Evolutionary conservation across 305 asterid species (phyloP).

Genomic region (Fraxinus dipetala): DNA sequence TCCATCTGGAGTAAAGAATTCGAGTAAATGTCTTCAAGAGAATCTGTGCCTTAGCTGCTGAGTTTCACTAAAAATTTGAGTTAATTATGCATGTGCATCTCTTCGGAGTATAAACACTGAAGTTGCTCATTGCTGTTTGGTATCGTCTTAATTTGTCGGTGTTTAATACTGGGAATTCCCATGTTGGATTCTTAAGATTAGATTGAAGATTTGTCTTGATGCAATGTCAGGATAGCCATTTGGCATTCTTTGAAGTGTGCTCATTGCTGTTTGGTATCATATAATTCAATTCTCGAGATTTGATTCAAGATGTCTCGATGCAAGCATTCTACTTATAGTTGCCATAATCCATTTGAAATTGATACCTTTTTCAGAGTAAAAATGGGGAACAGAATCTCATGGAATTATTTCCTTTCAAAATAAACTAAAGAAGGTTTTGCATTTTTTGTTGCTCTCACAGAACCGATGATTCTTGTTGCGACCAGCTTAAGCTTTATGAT

Average conservation of each 20-base stretch:
- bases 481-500: not conserved
- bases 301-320: not conserved
- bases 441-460: not conserved
- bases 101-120: not conserved
- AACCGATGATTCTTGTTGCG: not conserved
- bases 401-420: not conserved
- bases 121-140: not conserved
- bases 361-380: not conserved
- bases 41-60: not conserved
- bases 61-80: not conserved
- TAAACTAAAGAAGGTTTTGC: not conserved
- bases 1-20: not conserved
- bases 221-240: not conserved
- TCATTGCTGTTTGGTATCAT: not conserved
- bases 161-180: not conserved
- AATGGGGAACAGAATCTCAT: not conserved
- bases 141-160: not conserved
- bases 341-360: not conserved
- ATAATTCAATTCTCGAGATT: not conserved
- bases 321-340: not conserved
- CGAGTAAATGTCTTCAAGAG: not conserved
- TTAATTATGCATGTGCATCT: not conserved
- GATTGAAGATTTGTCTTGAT: not conserved
- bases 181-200: not conserved
- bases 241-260: not conserved